Base-by-base conservation (phyloP, 2,329 filamentous ascomycete genomes). In the Aspergillus quadrilineatus region DNA sequence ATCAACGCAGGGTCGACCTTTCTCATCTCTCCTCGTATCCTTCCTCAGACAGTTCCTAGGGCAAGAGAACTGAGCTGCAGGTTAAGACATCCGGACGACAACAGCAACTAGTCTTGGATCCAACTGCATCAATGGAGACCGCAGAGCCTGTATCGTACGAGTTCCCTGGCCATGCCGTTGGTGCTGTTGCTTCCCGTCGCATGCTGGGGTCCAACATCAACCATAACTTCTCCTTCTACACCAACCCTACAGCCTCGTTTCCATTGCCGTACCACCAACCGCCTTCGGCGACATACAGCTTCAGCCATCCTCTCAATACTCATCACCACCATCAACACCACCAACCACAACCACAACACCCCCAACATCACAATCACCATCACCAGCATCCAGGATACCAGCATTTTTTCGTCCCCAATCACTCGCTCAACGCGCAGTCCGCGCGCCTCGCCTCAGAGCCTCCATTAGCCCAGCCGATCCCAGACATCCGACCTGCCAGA, bases 81-180 rank as follows among this genome's bases (percentile, higher is more conserved):
- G 12, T 5, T 15, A 26, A 50, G 42, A 14, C 22, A 32, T 39
- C 12, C 29, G 28, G 37, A 34, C 52, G 32, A 30, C 36, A 26
- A 26, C 32, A 50, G 47, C 29, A n/a, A 14, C 30, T 39, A 44
- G n/a, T 29, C 49, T 34, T 8, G 43, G 12, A 17, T 41, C 30
- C 17, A 34, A 4, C 50, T 26, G 45, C 30, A 60, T 55, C 60
- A 47, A 77, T 77, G 74, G 74, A 77, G 60, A 69, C 74, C 17
- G 67, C 70, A 43, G 73, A 76, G 50, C 73, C 74, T 7, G 70
- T 75, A 36, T 69, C 73, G 30, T 77, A 74, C 59, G 70, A 73
- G 43, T 75, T 74, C 55, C 62, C 73, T 12, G 66, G 66, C 56
- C 74, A 75, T 67, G 65, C 67, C 37, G 63, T 76, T 49, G 69